These are phyloP conservation scores for Colletotrichum sp. DNA, from an alignment of 2,329 filamentous ascomycete genomes.

Conservation along the genomic window DNA sequence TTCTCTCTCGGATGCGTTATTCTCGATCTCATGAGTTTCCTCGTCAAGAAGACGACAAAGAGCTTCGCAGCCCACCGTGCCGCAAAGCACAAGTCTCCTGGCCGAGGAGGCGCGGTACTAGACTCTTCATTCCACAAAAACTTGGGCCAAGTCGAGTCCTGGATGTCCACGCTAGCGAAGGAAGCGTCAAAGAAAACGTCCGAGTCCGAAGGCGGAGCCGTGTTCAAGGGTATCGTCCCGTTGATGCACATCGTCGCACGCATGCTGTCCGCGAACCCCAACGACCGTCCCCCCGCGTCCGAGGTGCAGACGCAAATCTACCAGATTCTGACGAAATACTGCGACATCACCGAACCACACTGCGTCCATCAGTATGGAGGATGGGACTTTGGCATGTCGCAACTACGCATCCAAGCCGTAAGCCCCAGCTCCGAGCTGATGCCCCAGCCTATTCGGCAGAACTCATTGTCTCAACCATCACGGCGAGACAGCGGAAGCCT, in stretches of 20 bases:
- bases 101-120: slow-evolving; percentile 63
- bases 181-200: slow-evolving; percentile 57
- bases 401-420: slow-evolving; percentile 24
- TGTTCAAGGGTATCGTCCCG: slow-evolving; percentile 57
- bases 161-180: slow-evolving; percentile 67
- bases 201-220: slow-evolving; percentile 42
- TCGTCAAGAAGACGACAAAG: slow-evolving; percentile 70
- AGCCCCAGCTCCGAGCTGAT: slow-evolving; percentile 12
- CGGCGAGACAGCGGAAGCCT: slow-evolving; percentile 19
- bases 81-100: slow-evolving; percentile 65
- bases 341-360: slow-evolving; percentile 54
- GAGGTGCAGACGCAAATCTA: slow-evolving; percentile 60
- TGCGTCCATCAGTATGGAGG: slow-evolving; percentile 56
- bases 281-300: slow-evolving; percentile 56
- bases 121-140: slow-evolving; percentile 79
- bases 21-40: slow-evolving; percentile 72
- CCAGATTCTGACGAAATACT: slow-evolving; percentile 54
- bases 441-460: slow-evolving; percentile 11
- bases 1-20: slow-evolving; percentile 78
- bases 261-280: slow-evolving; percentile 60
- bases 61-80: slow-evolving; percentile 72
- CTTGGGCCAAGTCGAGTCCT: slow-evolving; percentile 69
- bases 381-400: slow-evolving; percentile 34
- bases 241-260: slow-evolving; percentile 56
- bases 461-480: slow-evolving; percentile 17